Percentiles rank a stretch among this genome's conserved stretches.
These are phyloP conservation scores for Paramarasmius palmivorus DNA, from an alignment of 1,284 basidiomycete genomes.

Conservation along the genomic window DNA sequence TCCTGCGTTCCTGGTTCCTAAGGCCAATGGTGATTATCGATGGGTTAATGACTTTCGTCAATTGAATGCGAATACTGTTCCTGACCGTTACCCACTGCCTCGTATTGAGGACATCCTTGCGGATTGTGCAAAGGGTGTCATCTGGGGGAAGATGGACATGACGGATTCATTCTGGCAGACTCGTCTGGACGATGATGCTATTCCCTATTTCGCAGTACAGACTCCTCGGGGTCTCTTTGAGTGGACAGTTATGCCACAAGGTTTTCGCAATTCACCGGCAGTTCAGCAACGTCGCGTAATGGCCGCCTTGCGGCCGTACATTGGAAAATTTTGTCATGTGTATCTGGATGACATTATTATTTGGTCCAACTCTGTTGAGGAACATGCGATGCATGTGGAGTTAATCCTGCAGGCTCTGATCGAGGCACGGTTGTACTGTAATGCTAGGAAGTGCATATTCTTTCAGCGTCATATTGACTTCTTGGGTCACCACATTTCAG, in stretches of 20 bases:
- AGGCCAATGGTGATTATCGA: conserved; percentile 25
- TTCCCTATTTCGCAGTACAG: conserved; percentile 26
- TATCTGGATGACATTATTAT: conserved; percentile 35
- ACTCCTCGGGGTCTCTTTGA: conserved; percentile 33
- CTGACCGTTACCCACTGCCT: conserved; percentile 26
- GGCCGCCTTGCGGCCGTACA: conserved; percentile 21
- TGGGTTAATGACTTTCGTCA: conserved; percentile 36
- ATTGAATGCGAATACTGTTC: conserved; percentile 24
- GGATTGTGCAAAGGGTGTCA: conserved; percentile 24
- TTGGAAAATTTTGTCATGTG: conserved; percentile 19
- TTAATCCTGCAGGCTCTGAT: conserved; percentile 20
- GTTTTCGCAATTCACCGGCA: conserved; percentile 29
- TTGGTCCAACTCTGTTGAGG: conserved; percentile 29
- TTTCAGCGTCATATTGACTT: conserved; percentile 19
- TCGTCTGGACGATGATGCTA: conserved; percentile 29
- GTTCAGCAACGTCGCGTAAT: conserved; percentile 30
- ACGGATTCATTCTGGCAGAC: conserved; percentile 40
- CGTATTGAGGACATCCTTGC: conserved; percentile 29
- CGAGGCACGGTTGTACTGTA: conserved; percentile 18
- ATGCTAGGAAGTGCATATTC: conserved; percentile 22
- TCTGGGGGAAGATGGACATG: conserved; percentile 37
- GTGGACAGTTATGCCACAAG: conserved; percentile 36
- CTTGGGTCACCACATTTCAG: conserved; percentile 26
- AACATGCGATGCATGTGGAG: conserved; percentile 28
- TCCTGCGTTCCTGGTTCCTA: conserved; percentile 32